These are phyloP conservation scores for Fusarium sp. DNA, from an alignment of 2,329 filamentous ascomycete genomes.

Conservation along the genomic window DNA sequence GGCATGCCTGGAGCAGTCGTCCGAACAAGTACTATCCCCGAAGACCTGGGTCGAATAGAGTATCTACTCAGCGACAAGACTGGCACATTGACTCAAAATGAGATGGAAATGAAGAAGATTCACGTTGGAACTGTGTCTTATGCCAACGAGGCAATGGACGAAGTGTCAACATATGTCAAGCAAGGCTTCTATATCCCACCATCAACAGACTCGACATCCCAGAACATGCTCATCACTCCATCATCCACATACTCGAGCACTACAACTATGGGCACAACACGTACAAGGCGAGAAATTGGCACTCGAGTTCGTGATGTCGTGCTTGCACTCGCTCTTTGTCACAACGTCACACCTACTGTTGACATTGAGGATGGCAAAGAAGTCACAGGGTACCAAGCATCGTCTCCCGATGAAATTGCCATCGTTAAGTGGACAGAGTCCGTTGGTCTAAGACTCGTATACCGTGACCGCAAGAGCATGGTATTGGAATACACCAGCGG, in stretches of 20 bases:
- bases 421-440: constrained; percentile 96
- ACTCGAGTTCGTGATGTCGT: constrained; percentile 93
- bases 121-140: constrained; percentile 98
- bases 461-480: constrained; percentile 90
- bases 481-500: constrained; percentile 81
- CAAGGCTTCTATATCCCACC: constrained; percentile 78
- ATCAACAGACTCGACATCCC: constrained; percentile 57
- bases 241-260: constrained; percentile 76
- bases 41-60: constrained; percentile 94
- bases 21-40: constrained; percentile 95
- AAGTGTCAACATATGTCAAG: constrained; percentile 85
- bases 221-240: constrained; percentile 74
- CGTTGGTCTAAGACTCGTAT: constrained; percentile 84
- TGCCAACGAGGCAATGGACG: constrained; percentile 98
- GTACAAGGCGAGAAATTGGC: constrained; percentile 92
- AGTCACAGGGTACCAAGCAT: constrained; percentile 91
- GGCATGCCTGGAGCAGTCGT: constrained; percentile 94
- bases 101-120: constrained; percentile 99
- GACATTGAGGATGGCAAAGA: constrained; percentile 84
- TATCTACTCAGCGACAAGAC: constrained; percentile 98
- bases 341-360: constrained; percentile 88
- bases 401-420: constrained; percentile 96
- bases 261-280: constrained; percentile 72
- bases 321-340: constrained; percentile 89
- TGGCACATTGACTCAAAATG: constrained; percentile 96